Evolutionary conservation across 2,329 filamentous ascomycete genomes (phyloP).

Genomic region (Apiospora aurea): DNA sequence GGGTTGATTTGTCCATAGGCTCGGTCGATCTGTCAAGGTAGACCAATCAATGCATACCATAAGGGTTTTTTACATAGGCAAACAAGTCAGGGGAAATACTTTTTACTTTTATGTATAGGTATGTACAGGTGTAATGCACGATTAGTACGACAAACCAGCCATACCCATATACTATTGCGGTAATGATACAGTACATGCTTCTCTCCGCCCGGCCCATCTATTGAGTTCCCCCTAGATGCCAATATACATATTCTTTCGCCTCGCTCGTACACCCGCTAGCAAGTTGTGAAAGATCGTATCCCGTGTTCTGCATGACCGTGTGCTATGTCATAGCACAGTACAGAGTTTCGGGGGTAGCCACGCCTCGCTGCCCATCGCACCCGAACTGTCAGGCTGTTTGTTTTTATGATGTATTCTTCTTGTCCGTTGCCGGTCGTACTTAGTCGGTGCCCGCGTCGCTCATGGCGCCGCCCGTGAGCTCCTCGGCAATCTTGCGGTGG

Average conservation of each 20-base stretch:
- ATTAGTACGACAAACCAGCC: background rate
- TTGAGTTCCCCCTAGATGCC: background rate
- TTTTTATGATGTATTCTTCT: background rate
- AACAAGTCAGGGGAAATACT: no score
- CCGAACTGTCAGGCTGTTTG: background rate
- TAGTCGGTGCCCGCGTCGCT: background rate
- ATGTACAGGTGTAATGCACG: slow-evolving; percentile 2
- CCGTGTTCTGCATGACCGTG: background rate
- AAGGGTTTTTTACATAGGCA: background rate
- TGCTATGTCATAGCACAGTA: background rate
- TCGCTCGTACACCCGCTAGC: background rate
- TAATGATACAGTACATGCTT: slow-evolving; percentile 15
- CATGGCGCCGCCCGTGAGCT: slow-evolving; percentile 67
- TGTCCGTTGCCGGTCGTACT: background rate
- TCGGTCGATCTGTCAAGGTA: background rate
- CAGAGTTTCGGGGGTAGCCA: background rate
- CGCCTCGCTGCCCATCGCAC: background rate
- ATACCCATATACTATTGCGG: slow-evolving; percentile 1
- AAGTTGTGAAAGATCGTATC: background rate
- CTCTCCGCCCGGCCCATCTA: background rate
- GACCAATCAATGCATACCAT: slow-evolving; percentile 6
- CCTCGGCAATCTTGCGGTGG: slow-evolving; percentile 64
- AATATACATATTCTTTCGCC: background rate
- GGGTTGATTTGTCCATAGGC: slow-evolving; percentile 14
- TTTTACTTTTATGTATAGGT: background rate